Conservation (phyloP, 768 basidiomycete species). For the Suillus subluteus region DNA sequence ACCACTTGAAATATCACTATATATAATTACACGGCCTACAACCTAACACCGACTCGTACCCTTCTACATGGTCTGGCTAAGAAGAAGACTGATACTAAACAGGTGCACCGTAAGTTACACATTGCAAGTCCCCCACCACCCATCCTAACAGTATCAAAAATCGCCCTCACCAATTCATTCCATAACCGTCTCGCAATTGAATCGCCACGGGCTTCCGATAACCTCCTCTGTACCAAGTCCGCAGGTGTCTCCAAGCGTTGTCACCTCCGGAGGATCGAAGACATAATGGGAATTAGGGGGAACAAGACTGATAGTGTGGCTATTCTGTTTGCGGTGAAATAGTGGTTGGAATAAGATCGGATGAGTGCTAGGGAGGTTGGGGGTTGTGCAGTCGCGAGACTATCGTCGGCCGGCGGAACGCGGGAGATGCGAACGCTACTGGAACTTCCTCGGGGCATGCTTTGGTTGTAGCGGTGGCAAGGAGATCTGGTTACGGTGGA, state of each 20-base stretch:
- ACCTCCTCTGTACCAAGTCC: constrained; percentile 59
- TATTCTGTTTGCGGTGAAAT: constrained; percentile 50
- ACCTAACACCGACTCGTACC: not conserved
- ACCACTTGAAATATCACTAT: not conserved
- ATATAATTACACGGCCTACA: not conserved
- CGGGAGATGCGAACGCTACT: constrained; percentile 20
- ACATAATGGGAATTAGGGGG: constrained; percentile 45
- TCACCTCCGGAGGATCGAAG: constrained; percentile 55
- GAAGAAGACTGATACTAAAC: not conserved
- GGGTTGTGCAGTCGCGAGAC: constrained; percentile 21
- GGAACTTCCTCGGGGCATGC: constrained; percentile 17
- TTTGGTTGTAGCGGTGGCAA: constrained; percentile 13
- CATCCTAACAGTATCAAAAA: constrained; percentile 75
- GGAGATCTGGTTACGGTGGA: constrained; percentile 28
- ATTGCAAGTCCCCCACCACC: constrained; percentile 67
- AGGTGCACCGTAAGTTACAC: constrained; percentile 37
- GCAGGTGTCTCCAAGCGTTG: constrained; percentile 43
- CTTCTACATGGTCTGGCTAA: not conserved
- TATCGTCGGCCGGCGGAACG: constrained; percentile 11
- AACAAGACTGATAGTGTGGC: constrained; percentile 48
- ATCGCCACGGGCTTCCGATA: constrained; percentile 45
- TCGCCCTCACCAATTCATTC: constrained; percentile 52
- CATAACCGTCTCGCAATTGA: constrained; percentile 48
- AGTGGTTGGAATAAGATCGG: constrained; percentile 50
- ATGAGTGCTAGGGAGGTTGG: constrained; percentile 43